These are phyloP conservation scores for Sapria himalayana DNA, from an alignment of 345 rosid genomes.

Conservation along the genomic window DNA sequence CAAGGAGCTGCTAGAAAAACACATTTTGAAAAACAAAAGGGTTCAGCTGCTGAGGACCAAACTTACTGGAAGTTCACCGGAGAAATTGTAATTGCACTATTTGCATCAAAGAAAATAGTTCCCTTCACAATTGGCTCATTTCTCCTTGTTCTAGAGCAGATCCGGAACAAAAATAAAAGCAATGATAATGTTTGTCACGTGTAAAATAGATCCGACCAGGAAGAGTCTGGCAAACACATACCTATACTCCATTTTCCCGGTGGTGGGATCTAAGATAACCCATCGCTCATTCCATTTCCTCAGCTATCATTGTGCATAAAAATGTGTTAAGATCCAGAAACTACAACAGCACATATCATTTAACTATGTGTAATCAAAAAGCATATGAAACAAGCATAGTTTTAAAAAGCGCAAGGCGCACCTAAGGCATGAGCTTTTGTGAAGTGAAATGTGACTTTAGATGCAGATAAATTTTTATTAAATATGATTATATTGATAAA, in stretches of 20 bases:
- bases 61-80: slow-evolving; percentile 95
- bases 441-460: no score
- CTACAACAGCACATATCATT: no score
- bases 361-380: no score
- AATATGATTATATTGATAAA: no score
- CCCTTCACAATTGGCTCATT: slow-evolving; percentile 81
- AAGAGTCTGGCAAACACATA: slow-evolving; percentile 15
- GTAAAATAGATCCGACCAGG: not conserved
- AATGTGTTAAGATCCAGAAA: no score
- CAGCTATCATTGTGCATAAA: no score
- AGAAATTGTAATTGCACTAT: slow-evolving; percentile 66
- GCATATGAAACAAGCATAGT: no score
- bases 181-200: not conserved
- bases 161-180: slow-evolving; percentile 4
- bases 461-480: no score
- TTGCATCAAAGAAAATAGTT: slow-evolving; percentile 56
- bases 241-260: slow-evolving; percentile 94
- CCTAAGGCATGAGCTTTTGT: no score
- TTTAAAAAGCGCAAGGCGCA: no score
- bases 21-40: slow-evolving; percentile 5
- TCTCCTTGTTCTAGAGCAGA: slow-evolving; percentile 48
- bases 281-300: slow-evolving; percentile 97
- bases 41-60: slow-evolving; percentile 1
- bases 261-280: slow-evolving; percentile 92
- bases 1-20: not conserved